These are phyloP conservation scores for Thalassiosira mediterranea DNA, from an alignment of 352 stramenopile genomes.

Conservation along the genomic window DNA sequence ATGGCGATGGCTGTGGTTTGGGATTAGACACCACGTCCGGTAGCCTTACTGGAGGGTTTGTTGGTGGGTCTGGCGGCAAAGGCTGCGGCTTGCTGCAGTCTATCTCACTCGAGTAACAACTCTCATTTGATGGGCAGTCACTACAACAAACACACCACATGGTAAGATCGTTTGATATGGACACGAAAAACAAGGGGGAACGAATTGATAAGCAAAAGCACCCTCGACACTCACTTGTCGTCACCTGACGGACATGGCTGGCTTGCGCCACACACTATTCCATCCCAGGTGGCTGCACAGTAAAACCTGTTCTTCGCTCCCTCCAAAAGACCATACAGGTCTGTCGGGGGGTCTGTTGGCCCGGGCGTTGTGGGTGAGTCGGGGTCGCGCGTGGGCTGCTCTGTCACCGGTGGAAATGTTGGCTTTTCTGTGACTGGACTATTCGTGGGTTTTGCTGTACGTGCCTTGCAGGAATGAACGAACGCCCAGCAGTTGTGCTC, in stretches of 20 bases:
- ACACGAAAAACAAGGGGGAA: conserved; percentile 1
- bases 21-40: not conserved
- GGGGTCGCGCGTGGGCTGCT: conserved; percentile 41
- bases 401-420: conserved; percentile 18
- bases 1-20: conserved; percentile 13
- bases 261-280: conserved; percentile 45
- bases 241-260: conserved; percentile 36
- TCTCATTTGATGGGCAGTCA: conserved; percentile 39
- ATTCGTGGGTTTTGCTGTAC: conserved; percentile 9
- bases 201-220: not conserved
- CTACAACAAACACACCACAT: conserved; percentile 6
- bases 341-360: conserved; percentile 39
- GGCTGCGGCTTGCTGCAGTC: conserved; percentile 44
- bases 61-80: conserved; percentile 8
- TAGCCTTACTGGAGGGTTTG: conserved; percentile 8
- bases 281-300: conserved; percentile 39
- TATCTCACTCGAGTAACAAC: conserved; percentile 29
- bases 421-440: conserved; percentile 3
- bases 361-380: conserved; percentile 30
- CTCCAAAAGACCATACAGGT: conserved; percentile 57
- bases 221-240: conserved; percentile 15
- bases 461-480: conserved; percentile 41
- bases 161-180: not conserved
- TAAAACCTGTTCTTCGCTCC: conserved; percentile 41
- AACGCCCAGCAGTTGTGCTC: conserved; percentile 65